Evolutionary conservation across 208 protist genomes (phyloP).

Genomic region (Leishmania lainsoni): DNA sequence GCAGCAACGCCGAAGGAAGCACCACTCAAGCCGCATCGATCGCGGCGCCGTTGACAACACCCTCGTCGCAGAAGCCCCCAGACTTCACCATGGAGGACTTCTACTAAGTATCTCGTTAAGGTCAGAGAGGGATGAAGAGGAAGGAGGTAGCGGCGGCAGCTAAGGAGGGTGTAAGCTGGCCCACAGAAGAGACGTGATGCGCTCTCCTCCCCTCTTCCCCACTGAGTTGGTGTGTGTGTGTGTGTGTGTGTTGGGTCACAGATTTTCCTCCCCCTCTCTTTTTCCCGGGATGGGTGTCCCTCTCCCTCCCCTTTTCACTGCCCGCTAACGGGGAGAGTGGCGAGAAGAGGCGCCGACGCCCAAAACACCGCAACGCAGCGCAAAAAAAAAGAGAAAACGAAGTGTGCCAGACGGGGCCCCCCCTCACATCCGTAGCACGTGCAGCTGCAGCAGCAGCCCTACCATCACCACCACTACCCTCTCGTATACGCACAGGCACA

Average conservation of each 20-base stretch:
- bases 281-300: background rate
- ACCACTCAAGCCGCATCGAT: background rate
- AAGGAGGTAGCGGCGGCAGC: background rate
- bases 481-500: background rate
- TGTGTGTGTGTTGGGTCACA: constrained; percentile 8
- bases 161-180: background rate
- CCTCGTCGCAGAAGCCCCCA: background rate
- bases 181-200: background rate
- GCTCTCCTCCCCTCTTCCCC: background rate
- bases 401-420: too few species aligned
- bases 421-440: too few species aligned
- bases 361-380: background rate
- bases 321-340: background rate
- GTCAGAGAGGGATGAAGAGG: background rate
- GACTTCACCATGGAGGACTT: constrained; percentile 74
- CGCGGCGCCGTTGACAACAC: background rate
- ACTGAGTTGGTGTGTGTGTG: background rate
- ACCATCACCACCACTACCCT: too few species aligned
- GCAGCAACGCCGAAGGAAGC: background rate
- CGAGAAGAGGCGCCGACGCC: background rate
- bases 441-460: too few species aligned
- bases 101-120: constrained; percentile 35
- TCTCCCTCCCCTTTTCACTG: background rate
- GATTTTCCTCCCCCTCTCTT: background rate
- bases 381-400: too few species aligned